A percentile compares a stretch with the other conserved stretches of the same genome.
Conservation (phyloP, 2,329 filamentous ascomycete genomes). For the Fusarium torreyae region DNA sequence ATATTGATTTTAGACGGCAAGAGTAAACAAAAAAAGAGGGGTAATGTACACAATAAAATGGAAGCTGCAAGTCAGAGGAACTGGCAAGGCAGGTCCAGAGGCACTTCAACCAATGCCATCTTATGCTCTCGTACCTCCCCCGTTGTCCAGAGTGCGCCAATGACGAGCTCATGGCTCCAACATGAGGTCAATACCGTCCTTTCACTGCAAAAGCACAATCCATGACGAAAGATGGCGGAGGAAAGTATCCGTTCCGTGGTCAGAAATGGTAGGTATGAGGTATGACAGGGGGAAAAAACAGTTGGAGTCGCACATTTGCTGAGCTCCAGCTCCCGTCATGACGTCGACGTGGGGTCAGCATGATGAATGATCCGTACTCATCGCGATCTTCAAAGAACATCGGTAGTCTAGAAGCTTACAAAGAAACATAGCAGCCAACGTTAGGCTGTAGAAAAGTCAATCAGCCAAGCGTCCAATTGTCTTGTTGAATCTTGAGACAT, state of each 20-base stretch:
- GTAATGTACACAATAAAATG: constrained; percentile 2
- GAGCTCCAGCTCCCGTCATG: constrained; percentile 29
- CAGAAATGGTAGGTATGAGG: constrained; percentile 1
- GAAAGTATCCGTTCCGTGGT: constrained; percentile 29
- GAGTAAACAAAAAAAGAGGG: constrained; percentile 18
- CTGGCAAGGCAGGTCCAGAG: neutral
- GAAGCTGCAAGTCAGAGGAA: constrained; percentile 8
- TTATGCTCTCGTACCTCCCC: constrained; percentile 14
- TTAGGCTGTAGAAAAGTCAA: neutral
- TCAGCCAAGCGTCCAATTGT: neutral
- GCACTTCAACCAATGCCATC: constrained; percentile 26
- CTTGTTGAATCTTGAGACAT: neutral
- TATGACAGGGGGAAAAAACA: constrained; percentile 16
- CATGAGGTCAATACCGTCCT: constrained; percentile 27
- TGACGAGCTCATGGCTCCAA: constrained; percentile 28
- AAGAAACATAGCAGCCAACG: constrained; percentile 1
- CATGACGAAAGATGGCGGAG: constrained; percentile 44
- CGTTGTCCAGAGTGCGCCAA: constrained; percentile 4
- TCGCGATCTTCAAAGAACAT: constrained; percentile 18
- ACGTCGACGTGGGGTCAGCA: constrained; percentile 46
- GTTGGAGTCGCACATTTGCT: constrained; percentile 23
- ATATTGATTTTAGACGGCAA: constrained; percentile 6
- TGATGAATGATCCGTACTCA: constrained; percentile 35
- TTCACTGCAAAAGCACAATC: constrained; percentile 10
- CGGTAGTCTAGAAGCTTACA: constrained; percentile 3